Evolutionary conservation across 768 basidiomycete species (phyloP).

Genomic region (Cystofilobasidium bisporidii): DNA sequence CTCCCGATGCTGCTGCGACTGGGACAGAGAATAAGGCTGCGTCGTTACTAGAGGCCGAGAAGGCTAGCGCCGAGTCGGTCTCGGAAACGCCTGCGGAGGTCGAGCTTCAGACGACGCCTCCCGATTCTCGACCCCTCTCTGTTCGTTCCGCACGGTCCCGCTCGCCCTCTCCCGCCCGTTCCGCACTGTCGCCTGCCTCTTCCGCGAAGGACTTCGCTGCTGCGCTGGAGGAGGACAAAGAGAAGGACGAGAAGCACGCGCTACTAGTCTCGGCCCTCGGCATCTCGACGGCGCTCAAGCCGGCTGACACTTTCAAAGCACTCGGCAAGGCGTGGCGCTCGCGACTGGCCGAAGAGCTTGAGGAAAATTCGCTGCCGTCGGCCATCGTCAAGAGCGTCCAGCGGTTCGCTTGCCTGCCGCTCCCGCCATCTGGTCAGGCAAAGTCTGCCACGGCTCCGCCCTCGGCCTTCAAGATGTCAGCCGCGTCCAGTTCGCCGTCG

Average conservation of each 20-base stretch:
- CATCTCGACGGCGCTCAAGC: conserved; percentile 35
- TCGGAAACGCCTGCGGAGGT: conserved; percentile 37
- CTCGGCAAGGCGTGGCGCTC: conserved; percentile 35
- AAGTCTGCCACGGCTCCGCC: not conserved
- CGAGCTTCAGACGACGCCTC: conserved; percentile 33
- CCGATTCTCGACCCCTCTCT: conserved; percentile 26
- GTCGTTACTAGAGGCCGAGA: conserved; percentile 39
- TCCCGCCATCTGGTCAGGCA: not conserved
- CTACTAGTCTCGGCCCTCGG: conserved; percentile 37
- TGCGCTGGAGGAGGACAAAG: conserved; percentile 21
- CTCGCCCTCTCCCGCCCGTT: conserved; percentile 6
- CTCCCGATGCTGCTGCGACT: conserved; percentile 18
- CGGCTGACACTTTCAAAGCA: conserved; percentile 36
- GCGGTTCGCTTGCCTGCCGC: conserved; percentile 22
- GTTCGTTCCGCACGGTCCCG: conserved; percentile 31
- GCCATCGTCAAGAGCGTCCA: conserved; percentile 35
- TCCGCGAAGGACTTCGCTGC: conserved; percentile 25
- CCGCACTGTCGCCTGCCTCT: conserved; percentile 9
- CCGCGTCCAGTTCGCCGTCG: not conserved
- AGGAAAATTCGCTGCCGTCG: conserved; percentile 32
- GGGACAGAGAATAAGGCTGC: conserved; percentile 6
- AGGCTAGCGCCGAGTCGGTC: too few relatives aligned
- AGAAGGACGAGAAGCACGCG: conserved; percentile 29
- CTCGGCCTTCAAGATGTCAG: not conserved
- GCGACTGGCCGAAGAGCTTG: conserved; percentile 33